A percentile compares a stretch with the other conserved stretches of the same genome.
Evolutionary conservation across 441 rosid genomes (phyloP).

Genomic region (Raphanus hybrid): DNA sequence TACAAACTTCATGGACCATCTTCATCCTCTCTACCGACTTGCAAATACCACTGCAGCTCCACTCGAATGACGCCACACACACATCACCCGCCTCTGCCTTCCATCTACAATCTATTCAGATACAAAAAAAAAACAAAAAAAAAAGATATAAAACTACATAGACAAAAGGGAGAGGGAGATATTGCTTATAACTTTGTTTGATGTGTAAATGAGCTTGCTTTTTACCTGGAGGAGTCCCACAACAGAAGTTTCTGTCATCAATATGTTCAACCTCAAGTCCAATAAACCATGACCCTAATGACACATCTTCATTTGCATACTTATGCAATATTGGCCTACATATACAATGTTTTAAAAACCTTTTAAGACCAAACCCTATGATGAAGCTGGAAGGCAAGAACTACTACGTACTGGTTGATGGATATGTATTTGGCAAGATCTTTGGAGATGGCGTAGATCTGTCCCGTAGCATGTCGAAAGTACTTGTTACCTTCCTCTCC

Average conservation of each 20-base stretch:
- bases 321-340: conserved; percentile 86
- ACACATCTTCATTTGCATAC: conserved; percentile 92
- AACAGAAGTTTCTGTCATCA: conserved; percentile 84
- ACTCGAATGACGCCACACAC: conserved; percentile 92
- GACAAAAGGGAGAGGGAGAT: not conserved
- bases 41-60: conserved; percentile 99
- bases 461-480: conserved; percentile 97
- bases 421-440: conserved; percentile 90
- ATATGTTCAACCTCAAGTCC: conserved; percentile 97
- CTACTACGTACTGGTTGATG: conserved; percentile 67
- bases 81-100: conserved; percentile 92
- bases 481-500: conserved; percentile 95
- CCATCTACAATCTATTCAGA: conserved; percentile 91
- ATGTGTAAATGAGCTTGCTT: conserved; percentile 22
- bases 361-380: conserved; percentile 2
- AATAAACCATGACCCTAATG: conserved; percentile 92
- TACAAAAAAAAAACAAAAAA: not conserved
- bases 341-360: conserved; percentile 14
- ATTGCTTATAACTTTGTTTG: conserved; percentile 11
- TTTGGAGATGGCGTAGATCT: conserved; percentile 90
- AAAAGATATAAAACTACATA: not conserved
- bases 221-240: conserved; percentile 93
- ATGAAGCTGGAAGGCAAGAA: not conserved
- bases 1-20: conserved; percentile 76
- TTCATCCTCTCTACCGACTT: conserved; percentile 90